Conservation (phyloP, 768 basidiomycete species). For the Boletus rubropictus region DNA sequence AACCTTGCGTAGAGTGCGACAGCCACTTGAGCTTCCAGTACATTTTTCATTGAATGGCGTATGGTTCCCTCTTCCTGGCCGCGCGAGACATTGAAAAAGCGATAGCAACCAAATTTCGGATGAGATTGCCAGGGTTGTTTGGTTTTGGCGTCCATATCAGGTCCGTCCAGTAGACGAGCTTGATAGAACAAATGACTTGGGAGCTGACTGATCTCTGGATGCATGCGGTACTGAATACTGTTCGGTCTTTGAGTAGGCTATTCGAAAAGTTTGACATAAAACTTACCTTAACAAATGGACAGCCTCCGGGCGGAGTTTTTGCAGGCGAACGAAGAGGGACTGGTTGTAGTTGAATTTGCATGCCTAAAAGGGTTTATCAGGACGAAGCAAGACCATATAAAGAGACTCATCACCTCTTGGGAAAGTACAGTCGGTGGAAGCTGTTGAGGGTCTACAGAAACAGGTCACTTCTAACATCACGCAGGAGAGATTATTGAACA, state of each 20-base stretch:
- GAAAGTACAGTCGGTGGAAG: slow-evolving; percentile 90
- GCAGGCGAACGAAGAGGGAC: slow-evolving; percentile 87
- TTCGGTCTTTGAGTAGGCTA: not conserved
- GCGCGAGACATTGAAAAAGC: slow-evolving; percentile 75
- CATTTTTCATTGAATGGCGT: slow-evolving; percentile 73
- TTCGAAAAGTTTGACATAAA: not conserved
- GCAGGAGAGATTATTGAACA: not conserved
- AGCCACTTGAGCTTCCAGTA: slow-evolving; percentile 66
- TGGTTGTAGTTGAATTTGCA: slow-evolving; percentile 75
- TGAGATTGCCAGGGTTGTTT: slow-evolving; percentile 79
- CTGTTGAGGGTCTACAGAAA: slow-evolving; percentile 69
- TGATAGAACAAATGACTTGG: slow-evolving; percentile 89
- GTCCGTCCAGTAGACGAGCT: slow-evolving; percentile 76
- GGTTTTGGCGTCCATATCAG: slow-evolving; percentile 81
- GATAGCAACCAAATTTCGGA: slow-evolving; percentile 75
- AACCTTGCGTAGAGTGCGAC: slow-evolving; percentile 72
- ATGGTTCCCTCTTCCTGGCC: slow-evolving; percentile 53
- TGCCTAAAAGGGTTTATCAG: slow-evolving; percentile 40
- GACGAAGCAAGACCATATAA: slow-evolving; percentile 19
- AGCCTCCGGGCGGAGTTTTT: slow-evolving; percentile 70
- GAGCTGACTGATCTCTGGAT: slow-evolving; percentile 87
- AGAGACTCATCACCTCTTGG: slow-evolving; percentile 39
- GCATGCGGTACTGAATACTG: slow-evolving; percentile 99
- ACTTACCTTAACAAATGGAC: slow-evolving; percentile 85
- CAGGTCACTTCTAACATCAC: not conserved